Evolutionary conservation across 306 rosid species (phyloP).

Genomic region (Sechiopsis laciniata): DNA sequence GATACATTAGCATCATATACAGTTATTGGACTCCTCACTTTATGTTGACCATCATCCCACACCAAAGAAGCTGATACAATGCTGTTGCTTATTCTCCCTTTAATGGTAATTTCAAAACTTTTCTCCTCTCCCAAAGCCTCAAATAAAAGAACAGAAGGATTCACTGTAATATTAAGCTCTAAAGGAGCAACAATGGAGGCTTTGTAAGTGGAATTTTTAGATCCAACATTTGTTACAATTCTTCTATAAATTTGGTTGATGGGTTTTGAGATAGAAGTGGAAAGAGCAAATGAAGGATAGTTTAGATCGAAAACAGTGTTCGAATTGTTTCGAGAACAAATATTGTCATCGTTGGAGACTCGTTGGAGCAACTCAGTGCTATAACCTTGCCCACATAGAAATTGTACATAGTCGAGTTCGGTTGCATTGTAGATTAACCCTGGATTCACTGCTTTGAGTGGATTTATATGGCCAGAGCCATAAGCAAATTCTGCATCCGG

Average conservation of each 20-base stretch:
- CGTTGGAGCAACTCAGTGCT: conserved; percentile 14
- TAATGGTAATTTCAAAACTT: background rate
- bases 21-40: background rate
- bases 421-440: background rate
- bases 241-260: conserved; percentile 29
- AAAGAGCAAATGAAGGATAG: conserved; percentile 43
- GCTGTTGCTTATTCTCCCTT: no score
- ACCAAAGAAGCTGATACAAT: no score
- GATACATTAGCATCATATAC: no score
- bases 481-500: no score
- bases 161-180: background rate
- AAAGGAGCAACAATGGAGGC: background rate
- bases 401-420: conserved; percentile 13
- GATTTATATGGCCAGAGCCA: no score
- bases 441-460: no score
- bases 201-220: background rate
- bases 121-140: background rate
- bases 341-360: conserved; percentile 21
- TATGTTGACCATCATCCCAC: no score
- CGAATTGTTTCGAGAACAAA: background rate
- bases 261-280: background rate
- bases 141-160: background rate
- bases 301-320: conserved; percentile 31
- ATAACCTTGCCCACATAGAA: conserved; percentile 34
- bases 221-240: conserved; percentile 31